phyloP scores from a whole-genome alignment of 2,329 filamentous ascomycete genomes.

The Phialophora macrospora region DNA sequence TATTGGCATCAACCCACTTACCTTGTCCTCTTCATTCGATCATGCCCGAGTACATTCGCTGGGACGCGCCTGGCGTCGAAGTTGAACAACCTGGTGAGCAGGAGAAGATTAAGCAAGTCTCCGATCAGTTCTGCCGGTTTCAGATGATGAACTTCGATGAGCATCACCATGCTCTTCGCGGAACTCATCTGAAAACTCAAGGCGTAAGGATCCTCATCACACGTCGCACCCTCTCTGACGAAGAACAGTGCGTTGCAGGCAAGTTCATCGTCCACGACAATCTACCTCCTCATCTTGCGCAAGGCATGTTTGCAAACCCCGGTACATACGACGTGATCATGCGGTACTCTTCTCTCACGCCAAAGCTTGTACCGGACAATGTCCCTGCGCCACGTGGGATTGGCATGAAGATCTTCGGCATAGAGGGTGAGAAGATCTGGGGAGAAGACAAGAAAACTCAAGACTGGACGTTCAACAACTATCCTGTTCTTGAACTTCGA shows the following conservation, averaged over 20 bases:
- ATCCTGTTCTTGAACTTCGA: slow-evolving; percentile 33
- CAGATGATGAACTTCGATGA: slow-evolving; percentile 39
- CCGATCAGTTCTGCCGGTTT: slow-evolving; percentile 34
- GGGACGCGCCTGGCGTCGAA: slow-evolving; percentile 32
- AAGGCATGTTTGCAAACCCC: slow-evolving; percentile 35
- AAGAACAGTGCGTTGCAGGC: slow-evolving; percentile 31
- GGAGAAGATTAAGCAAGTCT: slow-evolving; percentile 30
- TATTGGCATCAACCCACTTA: background rate
- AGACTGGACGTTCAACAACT: slow-evolving; percentile 36
- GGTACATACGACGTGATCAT: slow-evolving; percentile 36
- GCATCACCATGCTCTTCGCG: slow-evolving; percentile 32
- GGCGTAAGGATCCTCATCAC: slow-evolving; percentile 17
- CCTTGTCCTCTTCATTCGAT: background rate
- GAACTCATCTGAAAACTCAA: slow-evolving; percentile 35
- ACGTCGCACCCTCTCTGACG: slow-evolving; percentile 7
- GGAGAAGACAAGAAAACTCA: slow-evolving; percentile 36
- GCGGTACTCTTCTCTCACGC: slow-evolving; percentile 36
- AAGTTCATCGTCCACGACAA: slow-evolving; percentile 35
- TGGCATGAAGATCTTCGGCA: slow-evolving; percentile 36
- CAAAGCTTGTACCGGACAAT: slow-evolving; percentile 34
- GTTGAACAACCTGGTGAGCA: slow-evolving; percentile 27
- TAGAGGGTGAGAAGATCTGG: slow-evolving; percentile 36
- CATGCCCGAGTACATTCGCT: slow-evolving; percentile 16
- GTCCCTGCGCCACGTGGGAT: slow-evolving; percentile 32
- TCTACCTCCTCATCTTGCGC: slow-evolving; percentile 30